phyloP scores from a whole-genome alignment of 2,329 filamentous ascomycete genomes.

The Magnaporthiopsis rhizophila region DNA sequence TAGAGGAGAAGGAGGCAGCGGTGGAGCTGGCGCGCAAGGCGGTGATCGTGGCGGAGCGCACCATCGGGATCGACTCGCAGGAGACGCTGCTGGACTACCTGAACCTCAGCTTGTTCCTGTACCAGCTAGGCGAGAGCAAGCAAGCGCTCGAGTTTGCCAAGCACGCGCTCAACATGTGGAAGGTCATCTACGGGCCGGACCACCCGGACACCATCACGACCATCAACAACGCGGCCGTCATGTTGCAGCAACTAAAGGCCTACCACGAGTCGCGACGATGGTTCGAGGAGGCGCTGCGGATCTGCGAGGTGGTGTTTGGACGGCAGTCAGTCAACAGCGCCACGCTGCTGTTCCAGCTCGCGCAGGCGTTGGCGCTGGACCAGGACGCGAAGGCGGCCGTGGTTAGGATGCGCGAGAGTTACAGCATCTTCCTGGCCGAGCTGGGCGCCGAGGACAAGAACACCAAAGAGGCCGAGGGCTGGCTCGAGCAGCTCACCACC shows the following conservation, averaged over 20 bases:
- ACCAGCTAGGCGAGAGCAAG: conserved; percentile 84
- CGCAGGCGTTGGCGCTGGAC: conserved; percentile 91
- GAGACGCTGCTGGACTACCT: conserved; percentile 95
- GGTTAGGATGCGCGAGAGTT: conserved; percentile 89
- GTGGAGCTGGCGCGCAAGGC: conserved; percentile 95
- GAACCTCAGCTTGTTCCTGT: conserved; percentile 89
- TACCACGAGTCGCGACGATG: conserved; percentile 92
- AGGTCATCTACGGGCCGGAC: conserved; percentile 86
- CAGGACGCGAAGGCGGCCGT: conserved; percentile 90
- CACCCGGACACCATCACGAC: conserved; percentile 98
- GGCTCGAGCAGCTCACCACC: conserved; percentile 92
- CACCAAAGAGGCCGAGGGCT: conserved; percentile 94
- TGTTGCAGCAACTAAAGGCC: conserved; percentile 92
- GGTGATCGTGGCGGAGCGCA: conserved; percentile 91
- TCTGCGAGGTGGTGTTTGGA: conserved; percentile 86
- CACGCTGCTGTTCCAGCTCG: conserved; percentile 92
- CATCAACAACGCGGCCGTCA: conserved; percentile 96
- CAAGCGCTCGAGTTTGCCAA: conserved; percentile 81
- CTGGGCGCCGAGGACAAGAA: conserved; percentile 90
- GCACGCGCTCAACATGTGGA: conserved; percentile 92
- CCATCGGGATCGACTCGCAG: conserved; percentile 83
- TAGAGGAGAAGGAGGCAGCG: conserved; percentile 95
- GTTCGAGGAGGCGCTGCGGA: conserved; percentile 87
- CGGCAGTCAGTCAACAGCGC: conserved; percentile 87
- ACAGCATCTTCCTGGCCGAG: conserved; percentile 85